Evolutionary conservation across 257 asterid genomes (phyloP).

Genomic region (Lantana camara): DNA sequence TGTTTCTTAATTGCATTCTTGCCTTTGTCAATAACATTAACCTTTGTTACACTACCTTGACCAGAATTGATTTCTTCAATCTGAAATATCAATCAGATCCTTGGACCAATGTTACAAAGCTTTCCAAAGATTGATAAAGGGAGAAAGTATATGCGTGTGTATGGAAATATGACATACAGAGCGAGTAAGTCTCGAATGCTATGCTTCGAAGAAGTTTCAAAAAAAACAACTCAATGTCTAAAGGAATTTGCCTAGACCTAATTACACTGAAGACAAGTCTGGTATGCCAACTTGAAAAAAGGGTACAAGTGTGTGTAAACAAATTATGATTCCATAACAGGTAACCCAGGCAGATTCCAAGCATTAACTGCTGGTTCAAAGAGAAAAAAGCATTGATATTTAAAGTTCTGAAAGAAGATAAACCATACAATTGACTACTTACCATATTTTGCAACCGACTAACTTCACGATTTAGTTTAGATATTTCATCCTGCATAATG

Average conservation of each 20-base stretch:
- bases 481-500: conserved; percentile 71
- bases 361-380: neutral
- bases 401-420: conserved; percentile 6
- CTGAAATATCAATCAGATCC: conserved; percentile 45
- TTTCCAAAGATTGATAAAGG: conserved; percentile 1
- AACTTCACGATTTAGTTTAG: conserved; percentile 69
- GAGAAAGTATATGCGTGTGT: neutral
- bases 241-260: neutral
- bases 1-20: conserved; percentile 23
- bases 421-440: conserved; percentile 19
- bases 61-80: conserved; percentile 63
- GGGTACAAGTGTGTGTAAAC: neutral
- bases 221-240: neutral
- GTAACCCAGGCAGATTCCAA: neutral
- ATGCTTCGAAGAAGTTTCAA: neutral
- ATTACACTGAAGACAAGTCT: neutral
- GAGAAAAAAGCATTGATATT: neutral
- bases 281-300: neutral
- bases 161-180: neutral
- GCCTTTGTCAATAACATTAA: conserved; percentile 26
- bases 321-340: neutral
- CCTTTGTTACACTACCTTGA: conserved; percentile 37
- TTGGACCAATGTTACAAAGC: conserved; percentile 8
- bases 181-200: neutral
- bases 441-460: conserved; percentile 62